Percentiles rank a stretch among this genome's conserved stretches.
phyloP scores from a whole-genome alignment of 2,329 filamentous ascomycete genomes.

The Beauveria scarabaeidicola region DNA sequence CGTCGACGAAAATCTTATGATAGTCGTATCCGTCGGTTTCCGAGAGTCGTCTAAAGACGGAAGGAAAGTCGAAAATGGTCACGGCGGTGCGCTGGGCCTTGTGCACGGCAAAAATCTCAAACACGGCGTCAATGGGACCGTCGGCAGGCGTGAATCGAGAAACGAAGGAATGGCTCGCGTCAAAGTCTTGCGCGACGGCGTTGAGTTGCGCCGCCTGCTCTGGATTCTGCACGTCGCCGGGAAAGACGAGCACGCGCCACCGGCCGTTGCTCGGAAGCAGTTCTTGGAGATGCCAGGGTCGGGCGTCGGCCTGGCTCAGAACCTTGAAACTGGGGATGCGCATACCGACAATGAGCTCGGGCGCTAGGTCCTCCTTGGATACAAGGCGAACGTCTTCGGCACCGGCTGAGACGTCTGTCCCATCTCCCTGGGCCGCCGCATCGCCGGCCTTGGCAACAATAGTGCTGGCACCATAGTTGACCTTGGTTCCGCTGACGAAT shows the following conservation, averaged over 20 bases:
- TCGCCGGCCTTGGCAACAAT: conserved; percentile 46
- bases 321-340: conserved; percentile 52
- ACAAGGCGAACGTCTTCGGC: conserved; percentile 12
- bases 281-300: conserved; percentile 52
- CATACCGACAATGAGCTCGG: conserved; percentile 39
- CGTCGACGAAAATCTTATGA: conserved; percentile 47
- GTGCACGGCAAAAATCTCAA: conserved; percentile 57
- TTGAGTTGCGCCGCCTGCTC: conserved; percentile 36
- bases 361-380: conserved; percentile 24
- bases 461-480: conserved; percentile 49
- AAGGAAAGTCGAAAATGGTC: conserved; percentile 43
- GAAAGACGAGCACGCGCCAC: conserved; percentile 53
- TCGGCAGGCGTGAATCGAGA: conserved; percentile 9
- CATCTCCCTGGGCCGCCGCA: conserved; percentile 35
- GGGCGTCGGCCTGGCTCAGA: conserved; percentile 46
- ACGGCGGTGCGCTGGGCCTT: conserved; percentile 39
- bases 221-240: conserved; percentile 43
- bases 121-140: conserved; percentile 20
- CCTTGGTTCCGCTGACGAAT: conserved; percentile 49
- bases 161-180: conserved; percentile 13
- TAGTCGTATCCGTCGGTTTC: conserved; percentile 45
- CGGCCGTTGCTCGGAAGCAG: conserved; percentile 47
- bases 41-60: conserved; percentile 39
- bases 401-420: conserved; percentile 26
- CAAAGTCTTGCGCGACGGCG: conserved; percentile 37